Percentiles rank a stretch among this genome's conserved stretches.
Evolutionary conservation across 1,139 yeast species (phyloP).

Genomic region (Lodderomyces oxycetoniae): DNA sequence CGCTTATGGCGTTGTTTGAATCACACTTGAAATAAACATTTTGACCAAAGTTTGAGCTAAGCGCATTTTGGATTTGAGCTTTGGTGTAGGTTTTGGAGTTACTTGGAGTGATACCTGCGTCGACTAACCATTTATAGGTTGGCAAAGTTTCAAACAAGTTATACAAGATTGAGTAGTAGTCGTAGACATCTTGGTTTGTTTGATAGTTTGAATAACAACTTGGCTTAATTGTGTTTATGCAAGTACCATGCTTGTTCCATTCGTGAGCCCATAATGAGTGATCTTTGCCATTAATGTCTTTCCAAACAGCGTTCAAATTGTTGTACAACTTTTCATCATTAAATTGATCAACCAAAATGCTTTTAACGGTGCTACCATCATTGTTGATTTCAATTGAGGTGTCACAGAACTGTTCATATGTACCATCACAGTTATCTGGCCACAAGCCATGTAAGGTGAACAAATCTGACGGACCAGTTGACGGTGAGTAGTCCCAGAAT

Average conservation of each 20-base stretch:
- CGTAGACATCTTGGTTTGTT: slow-evolving; percentile 61
- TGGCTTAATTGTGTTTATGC: slow-evolving; percentile 76
- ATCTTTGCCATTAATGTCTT: slow-evolving; percentile 68
- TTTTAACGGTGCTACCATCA: slow-evolving; percentile 37
- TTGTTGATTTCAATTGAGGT: slow-evolving; percentile 43
- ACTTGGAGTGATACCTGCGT: slow-evolving; percentile 69
- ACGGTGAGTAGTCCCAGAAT: slow-evolving; percentile 90
- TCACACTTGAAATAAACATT: slow-evolving; percentile 67
- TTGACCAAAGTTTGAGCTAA: slow-evolving; percentile 54
- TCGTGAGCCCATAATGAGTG: slow-evolving; percentile 87
- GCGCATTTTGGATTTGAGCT: slow-evolving; percentile 59
- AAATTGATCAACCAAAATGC: slow-evolving; percentile 46
- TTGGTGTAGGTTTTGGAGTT: slow-evolving; percentile 56
- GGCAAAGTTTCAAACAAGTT: slow-evolving; percentile 61
- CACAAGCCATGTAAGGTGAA: slow-evolving; percentile 64
- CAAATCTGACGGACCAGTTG: slow-evolving; percentile 73
- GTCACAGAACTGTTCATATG: slow-evolving; percentile 62
- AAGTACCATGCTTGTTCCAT: slow-evolving; percentile 93
- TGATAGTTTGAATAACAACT: slow-evolving; percentile 47
- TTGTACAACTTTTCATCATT: slow-evolving; percentile 48
- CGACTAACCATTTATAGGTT: slow-evolving; percentile 61
- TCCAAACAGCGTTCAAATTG: slow-evolving; percentile 67
- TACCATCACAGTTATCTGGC: slow-evolving; percentile 46
- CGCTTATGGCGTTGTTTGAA: slow-evolving; percentile 61
- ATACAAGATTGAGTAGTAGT: slow-evolving; percentile 68